Conservation (phyloP, 345 rosid genomes). For the Chamaenerion angustifolium region DNA sequence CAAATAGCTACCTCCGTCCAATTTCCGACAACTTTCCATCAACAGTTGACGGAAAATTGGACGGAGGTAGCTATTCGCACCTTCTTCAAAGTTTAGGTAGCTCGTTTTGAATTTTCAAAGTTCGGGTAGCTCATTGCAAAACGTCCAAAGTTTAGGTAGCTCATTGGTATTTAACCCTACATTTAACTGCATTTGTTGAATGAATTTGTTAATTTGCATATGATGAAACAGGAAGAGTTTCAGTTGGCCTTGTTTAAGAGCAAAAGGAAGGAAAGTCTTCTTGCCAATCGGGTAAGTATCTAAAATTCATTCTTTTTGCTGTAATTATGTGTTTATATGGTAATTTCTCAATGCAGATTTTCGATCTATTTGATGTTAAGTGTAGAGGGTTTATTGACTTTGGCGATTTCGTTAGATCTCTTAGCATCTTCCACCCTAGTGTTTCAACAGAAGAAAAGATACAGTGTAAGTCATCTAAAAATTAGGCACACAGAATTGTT, state of each 20-base stretch:
- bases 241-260: constrained; percentile 35
- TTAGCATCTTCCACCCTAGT: constrained; percentile 82
- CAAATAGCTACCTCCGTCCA: too few species aligned
- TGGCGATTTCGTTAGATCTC: constrained; percentile 77
- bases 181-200: too few species aligned
- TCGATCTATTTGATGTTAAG: constrained; percentile 80
- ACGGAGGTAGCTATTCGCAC: too few species aligned
- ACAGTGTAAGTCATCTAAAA: constrained; percentile 35
- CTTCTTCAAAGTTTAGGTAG: too few species aligned
- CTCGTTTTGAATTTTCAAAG: too few species aligned
- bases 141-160: too few species aligned
- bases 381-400: constrained; percentile 78
- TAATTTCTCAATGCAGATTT: constrained; percentile 37
- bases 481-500: background rate
- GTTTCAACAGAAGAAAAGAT: constrained; percentile 78
- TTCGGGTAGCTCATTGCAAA: too few species aligned
- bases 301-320: background rate
- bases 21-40: too few species aligned
- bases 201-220: too few species aligned
- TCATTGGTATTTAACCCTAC: too few species aligned
- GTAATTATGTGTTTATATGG: background rate
- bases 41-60: too few species aligned
- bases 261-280: constrained; percentile 28
- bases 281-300: constrained; percentile 35
- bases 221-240: constrained; percentile 40